Base-by-base conservation (phyloP, 306 rosid species). In the Senna siamea region DNA sequence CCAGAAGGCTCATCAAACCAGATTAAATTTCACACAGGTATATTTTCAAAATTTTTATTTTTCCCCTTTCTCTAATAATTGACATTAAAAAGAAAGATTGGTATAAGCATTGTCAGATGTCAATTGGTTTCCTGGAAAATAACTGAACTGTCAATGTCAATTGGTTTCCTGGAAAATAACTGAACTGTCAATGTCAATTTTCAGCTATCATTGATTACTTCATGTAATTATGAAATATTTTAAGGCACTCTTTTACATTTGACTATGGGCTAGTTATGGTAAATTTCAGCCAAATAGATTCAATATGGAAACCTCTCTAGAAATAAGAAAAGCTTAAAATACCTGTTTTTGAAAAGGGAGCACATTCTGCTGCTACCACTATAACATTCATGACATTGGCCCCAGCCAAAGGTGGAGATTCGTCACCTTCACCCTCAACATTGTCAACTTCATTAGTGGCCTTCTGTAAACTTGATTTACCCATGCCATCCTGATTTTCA, bases 341-440 rank as follows among this genome's bases (percentile, higher is more conserved):
- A 92, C 99, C 99, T 78, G 99, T 90, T 87, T 94, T 92, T 3
- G 87, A 77, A 89, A 90, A 94, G 35, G 99, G 99, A 86, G 92
- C 90, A 69, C 99, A 94, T 82, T 94, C 99, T 57, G 88, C 92
- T 15, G 99, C 87, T 38, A 85, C 97, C 78, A 94, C 50, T 75
- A 94, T 84, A 79, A 94, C 18, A 76, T 94, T 94, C 98, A 94
- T 92, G 69, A 85, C 96, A 75, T 94, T 94, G 18, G 66, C 74
- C 74, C 96, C 98, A 57, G 99, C 98, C 92, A 94, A 79, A 12
- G 98, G 96, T 67, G 90, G 89, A 40, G 85, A 72, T 6, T 87
- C 83, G 57, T 64, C 84, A 26, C 55, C 79, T 72, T 76, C 89
- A 2, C 23, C 69, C 52, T 46, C 75, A 66, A 66, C 57, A 73